These are phyloP conservation scores for Candida arabinofermentans DNA, from an alignment of 805 yeast species.

Conservation along the genomic window DNA sequence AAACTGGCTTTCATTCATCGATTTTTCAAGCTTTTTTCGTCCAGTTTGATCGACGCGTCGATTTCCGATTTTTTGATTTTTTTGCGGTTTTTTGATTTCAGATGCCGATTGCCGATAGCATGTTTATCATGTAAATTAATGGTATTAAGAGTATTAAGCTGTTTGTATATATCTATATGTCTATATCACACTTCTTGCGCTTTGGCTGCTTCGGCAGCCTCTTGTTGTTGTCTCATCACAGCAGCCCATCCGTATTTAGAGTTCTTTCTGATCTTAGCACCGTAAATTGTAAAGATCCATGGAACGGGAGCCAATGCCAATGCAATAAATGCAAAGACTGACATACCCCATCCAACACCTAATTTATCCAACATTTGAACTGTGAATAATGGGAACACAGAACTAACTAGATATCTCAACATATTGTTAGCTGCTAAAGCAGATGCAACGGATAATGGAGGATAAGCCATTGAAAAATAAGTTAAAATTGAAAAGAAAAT, in stretches of 20 bases:
- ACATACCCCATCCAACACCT: slow-evolving; percentile 76
- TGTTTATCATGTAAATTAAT: too few species aligned
- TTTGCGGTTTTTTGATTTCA: too few species aligned
- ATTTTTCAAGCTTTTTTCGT: too few species aligned
- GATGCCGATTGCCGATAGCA: too few species aligned
- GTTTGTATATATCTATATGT: too few species aligned
- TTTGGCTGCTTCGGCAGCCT: slow-evolving; percentile 6
- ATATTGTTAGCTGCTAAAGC: slow-evolving; percentile 87
- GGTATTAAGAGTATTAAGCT: too few species aligned
- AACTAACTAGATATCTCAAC: slow-evolving; percentile 68
- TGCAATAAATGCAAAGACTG: slow-evolving; percentile 61
- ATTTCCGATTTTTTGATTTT: too few species aligned
- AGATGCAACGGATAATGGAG: slow-evolving; percentile 76
- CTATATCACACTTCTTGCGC: slow-evolving; percentile 1
- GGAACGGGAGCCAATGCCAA: slow-evolving; percentile 73
- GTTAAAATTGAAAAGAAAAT: slow-evolving; percentile 67
- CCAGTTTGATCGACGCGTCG: too few species aligned
- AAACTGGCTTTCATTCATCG: too few species aligned
- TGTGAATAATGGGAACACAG: slow-evolving; percentile 81
- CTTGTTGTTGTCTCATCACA: slow-evolving; percentile 16
- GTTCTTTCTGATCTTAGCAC: slow-evolving; percentile 48
- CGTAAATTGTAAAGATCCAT: slow-evolving; percentile 60
- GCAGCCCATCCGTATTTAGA: slow-evolving; percentile 63
- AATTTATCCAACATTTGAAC: slow-evolving; percentile 75
- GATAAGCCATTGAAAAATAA: slow-evolving; percentile 68